Evolutionary conservation across 306 rosid genomes (phyloP).

Genomic region (Cicer cuneatum): DNA sequence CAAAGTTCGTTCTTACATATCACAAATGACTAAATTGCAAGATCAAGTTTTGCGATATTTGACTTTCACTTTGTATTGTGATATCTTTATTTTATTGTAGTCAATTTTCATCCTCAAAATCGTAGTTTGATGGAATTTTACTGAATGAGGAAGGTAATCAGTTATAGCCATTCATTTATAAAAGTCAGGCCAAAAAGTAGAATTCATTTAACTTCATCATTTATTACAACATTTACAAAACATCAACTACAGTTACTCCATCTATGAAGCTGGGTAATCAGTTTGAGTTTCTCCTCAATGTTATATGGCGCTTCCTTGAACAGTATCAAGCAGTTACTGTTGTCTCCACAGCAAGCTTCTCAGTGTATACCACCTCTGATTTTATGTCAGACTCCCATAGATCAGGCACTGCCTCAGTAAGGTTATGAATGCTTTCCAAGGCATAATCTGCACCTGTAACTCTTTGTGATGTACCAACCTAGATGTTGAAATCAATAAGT

Average conservation of each 20-base stretch:
- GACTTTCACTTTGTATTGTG: neutral
- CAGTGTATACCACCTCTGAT: constrained; percentile 62
- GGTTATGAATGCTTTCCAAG: constrained; percentile 81
- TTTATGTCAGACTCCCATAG: constrained; percentile 72
- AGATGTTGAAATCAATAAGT: neutral
- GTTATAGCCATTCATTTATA: neutral
- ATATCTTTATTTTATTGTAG: constrained; percentile 2
- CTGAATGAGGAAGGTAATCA: neutral
- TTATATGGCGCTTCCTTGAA: neutral
- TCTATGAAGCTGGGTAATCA: neutral
- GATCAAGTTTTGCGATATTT: neutral
- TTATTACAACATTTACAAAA: neutral
- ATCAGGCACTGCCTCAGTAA: constrained; percentile 75
- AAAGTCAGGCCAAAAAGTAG: neutral
- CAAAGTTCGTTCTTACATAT: neutral
- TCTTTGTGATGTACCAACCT: constrained; percentile 80
- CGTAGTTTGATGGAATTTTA: neutral
- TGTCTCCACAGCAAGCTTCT: constrained; percentile 73
- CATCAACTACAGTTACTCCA: constrained; percentile 1
- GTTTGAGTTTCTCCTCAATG: constrained; percentile 1
- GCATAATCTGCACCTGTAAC: constrained; percentile 85
- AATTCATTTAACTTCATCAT: neutral
- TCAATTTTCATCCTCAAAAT: neutral
- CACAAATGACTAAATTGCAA: neutral
- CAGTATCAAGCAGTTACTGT: constrained; percentile 64